Base-by-base conservation (phyloP, 23 red algal species). In the Gracilaria gracilis region DNA sequence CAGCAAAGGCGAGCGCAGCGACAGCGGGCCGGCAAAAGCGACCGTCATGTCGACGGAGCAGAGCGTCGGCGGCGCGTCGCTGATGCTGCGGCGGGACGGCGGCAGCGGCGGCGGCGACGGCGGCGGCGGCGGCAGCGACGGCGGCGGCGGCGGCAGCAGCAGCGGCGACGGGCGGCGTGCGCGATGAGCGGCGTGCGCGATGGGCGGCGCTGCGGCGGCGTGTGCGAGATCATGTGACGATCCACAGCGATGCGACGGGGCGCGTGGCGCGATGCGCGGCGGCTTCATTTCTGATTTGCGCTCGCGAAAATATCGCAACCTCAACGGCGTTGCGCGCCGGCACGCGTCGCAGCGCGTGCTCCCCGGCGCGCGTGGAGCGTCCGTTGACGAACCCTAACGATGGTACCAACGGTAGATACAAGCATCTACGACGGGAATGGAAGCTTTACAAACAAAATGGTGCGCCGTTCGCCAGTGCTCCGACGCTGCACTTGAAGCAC, bases 61-160 rank as follows among this genome's bases (percentile, higher is more conserved):
- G 35, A 57, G 49, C 48, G 49, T 75, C 27, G n/a, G n/a, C n/a
- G n/a, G n/a, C 67, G 31, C 20, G 75, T 36, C 49, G 88, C 21
- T 35, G 23, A 33, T 55, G 47, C 69, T 48, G 58, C 69, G 75
- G 67, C 25, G 74, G 12, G 84, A 59, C 42, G 69, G 42, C 47
- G 48, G 44, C 28, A 69, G 46, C 36, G 84, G 34, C 39, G 72
- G 72, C 42, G 42, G 42, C 72, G 72, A 17, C 21, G 72, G 17
- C 38, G 42, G 39, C 72, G 72, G 42, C 42, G 72, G 42, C 42
- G 42, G 42, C 42, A 7, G 42, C 5, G 42, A 7, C 42, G 42
- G 42, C 5, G 5, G 42, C 42, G 42, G 42, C 42, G 42, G 42
- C n/a, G n/a, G n/a, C n/a, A n/a, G n/a, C n/a, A n/a, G n/a, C n/a